Base-by-base conservation (phyloP, 129 eudicot genomes). In the Lonicera japonica region DNA sequence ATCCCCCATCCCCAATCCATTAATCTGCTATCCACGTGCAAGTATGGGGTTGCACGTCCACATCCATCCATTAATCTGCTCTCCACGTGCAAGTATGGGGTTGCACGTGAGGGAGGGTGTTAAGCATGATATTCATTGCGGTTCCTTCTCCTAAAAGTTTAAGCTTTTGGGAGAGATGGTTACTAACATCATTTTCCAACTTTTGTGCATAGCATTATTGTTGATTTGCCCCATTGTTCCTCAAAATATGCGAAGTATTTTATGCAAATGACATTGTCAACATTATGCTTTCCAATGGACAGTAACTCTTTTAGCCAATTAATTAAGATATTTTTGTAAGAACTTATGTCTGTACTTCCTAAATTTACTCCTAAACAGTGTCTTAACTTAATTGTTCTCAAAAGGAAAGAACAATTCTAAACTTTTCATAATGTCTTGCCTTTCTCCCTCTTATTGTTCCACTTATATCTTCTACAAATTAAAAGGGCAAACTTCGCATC, bases 351-450 rank as follows among this genome's bases (percentile, higher is more conserved):
- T 19, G 67, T 68, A 58, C 70, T 51, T 57, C 29, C 58, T 66
- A 51, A 56, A 79, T 71, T 80, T 73, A 72, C 69, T 70, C 75
- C 58, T 56, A 64, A 72, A 72, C 76, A 77, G 70, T 78, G 64
- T 47, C 55, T 50, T 11, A 50, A 15, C 21, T 50, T 17, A 5
- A 50, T 50, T 50, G 21, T 16, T 50, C 21, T 50, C 20, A 50
- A 50, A 0, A 50, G 55, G 55, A n/a, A 50, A 50, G 8, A 17
- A n/a, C 21, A 4, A 14, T 15, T 50, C 21, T 17, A 50, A n/a
- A 50, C 55, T 14, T 50, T 50, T 50, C 8, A 5, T 17, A 7
- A 1, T 50, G 55, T 7, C 5, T 50, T 50, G 15, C 55, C 55
- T 50, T n/a, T 50, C 21, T 50, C n/a, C 55, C 9, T 50, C 55